Evolutionary conservation across 495 filamentous ascomycete genomes (phyloP), one percentile per base, ranked within the genome.

Genomic region (Talaromyces thailandensis): DNA sequence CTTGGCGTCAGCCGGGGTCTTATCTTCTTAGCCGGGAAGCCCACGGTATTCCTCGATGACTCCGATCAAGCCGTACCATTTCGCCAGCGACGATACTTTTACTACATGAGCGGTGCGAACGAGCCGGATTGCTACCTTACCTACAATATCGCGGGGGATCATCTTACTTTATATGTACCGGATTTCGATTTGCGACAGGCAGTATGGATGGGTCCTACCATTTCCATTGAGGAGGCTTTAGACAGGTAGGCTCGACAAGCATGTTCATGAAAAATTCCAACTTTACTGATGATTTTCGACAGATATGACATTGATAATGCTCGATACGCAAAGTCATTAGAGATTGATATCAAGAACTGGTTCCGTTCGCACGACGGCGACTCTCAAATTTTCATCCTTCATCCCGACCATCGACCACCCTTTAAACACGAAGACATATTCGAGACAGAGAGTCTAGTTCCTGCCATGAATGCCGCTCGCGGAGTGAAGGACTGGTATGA

Each of bases 131-230:
- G 87, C 74, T 86, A 87, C 73, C 77, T 92, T 58, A 86, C 90
- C 59, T 96, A 98, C 81, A 86, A 94, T 69, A 86, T 97, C 61
- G 74, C 79, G 43, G 81, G 78, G 21, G 79, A 82, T 61, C 83
- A 84, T 55, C 84, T 92, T 35, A 96, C 91, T 1, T 87, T 98
- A 58, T 98, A 90, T 77, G 94, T 98, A 63, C 95, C 94, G 2
- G 86, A 92, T n/a, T 84, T 96, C 67, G 85, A 94, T 63, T 84
- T 93, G 53, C 89, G 90, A 53, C 84, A 82, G 58, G 93, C 96
- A 4, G 90, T 98, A 67, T 98, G 94, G 94, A 88, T 88, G 61
- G 95, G 94, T n/a, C 85, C 96, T 23, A 94, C 94, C 1, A 73
- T 95, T 56, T 85, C 84, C 7, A 69, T 79, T 48, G 80, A 89